These are phyloP conservation scores for Lasiosphaeria hispida DNA, from an alignment of 495 filamentous ascomycete genomes.

Conservation along the genomic window DNA sequence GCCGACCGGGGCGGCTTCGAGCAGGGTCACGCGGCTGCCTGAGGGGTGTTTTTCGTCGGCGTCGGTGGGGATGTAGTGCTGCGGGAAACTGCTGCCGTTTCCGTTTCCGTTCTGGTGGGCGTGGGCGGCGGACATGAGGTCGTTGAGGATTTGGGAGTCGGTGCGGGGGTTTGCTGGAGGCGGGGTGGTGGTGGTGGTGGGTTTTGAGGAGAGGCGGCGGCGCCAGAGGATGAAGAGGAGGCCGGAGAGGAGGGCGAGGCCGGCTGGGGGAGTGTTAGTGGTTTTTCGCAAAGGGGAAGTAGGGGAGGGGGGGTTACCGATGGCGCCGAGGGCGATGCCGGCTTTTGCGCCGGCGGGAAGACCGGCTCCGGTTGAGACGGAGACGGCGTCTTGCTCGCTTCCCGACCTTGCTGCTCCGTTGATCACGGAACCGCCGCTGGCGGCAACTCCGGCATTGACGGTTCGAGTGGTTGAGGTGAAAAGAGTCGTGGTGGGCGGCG, in stretches of 20 bases:
- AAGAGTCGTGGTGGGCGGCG: too few species aligned
- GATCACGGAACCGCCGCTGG: neutral
- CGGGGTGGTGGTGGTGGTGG: slow-evolving; percentile 1
- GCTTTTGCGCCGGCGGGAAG: slow-evolving; percentile 18
- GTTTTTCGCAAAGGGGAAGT: neutral
- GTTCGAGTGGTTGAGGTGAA: too few species aligned
- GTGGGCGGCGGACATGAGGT: slow-evolving; percentile 33
- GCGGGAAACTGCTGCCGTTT: neutral
- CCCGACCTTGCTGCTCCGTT: neutral
- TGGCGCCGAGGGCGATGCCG: slow-evolving; percentile 19
- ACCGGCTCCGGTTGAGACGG: neutral
- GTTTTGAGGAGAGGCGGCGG: neutral
- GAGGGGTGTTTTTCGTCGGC: slow-evolving; percentile 13
- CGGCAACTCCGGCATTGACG: neutral
- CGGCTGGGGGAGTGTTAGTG: neutral
- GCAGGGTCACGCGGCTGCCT: neutral
- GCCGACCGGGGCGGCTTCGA: neutral
- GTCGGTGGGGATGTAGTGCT: neutral
- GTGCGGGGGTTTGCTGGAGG: slow-evolving; percentile 15
- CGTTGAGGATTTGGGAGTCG: slow-evolving; percentile 31
- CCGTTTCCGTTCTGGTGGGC: slow-evolving; percentile 36
- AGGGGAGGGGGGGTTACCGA: slow-evolving; percentile 10
- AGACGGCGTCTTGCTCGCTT: neutral
- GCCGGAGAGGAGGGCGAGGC: slow-evolving; percentile 5
- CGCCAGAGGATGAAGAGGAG: slow-evolving; percentile 12